phyloP scores from a whole-genome alignment of 2,329 filamentous ascomycete genomes.

The Fusarium mangiferae region DNA sequence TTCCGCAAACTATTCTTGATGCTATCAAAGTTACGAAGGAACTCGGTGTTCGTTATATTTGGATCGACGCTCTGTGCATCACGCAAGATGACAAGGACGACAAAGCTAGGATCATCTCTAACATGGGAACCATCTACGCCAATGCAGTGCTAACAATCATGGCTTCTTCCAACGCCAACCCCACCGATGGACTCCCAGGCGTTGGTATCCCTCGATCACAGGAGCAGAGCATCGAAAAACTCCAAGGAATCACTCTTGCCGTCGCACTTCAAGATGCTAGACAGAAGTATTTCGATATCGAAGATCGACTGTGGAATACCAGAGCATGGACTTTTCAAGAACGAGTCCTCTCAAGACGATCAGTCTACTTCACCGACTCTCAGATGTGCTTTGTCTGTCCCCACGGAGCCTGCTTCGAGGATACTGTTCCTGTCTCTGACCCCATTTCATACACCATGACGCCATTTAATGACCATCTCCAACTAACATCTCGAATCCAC shows the following conservation, averaged over 20 bases:
- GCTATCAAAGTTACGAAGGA: constrained; percentile 5
- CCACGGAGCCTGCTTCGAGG: constrained; percentile 11
- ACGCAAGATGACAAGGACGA: constrained; percentile 15
- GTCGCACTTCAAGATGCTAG: constrained; percentile 10
- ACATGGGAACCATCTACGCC: constrained; percentile 18
- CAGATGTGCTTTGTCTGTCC: constrained; percentile 25
- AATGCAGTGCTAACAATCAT: constrained; percentile 16
- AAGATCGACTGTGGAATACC: constrained; percentile 15
- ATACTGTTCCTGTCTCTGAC: not conserved
- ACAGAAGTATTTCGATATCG: not conserved
- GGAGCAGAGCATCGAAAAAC: not conserved
- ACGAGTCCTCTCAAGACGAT: constrained; percentile 7
- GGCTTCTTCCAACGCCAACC: constrained; percentile 17
- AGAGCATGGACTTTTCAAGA: constrained; percentile 24
- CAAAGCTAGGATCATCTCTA: constrained; percentile 12
- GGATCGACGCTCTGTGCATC: constrained; percentile 25
- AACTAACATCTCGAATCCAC: not conserved
- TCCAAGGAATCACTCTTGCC: constrained; percentile 2
- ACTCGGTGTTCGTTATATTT: constrained; percentile 14
- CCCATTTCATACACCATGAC: not conserved
- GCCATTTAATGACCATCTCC: not conserved
- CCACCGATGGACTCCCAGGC: constrained; percentile 8
- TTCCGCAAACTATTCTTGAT: constrained; percentile 22
- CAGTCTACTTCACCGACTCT: constrained; percentile 12
- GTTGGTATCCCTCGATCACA: not conserved